Percentiles rank a stretch among this genome's conserved stretches.
Conservation (phyloP, 257 asterid genomes). For the Parsonsia alboflavescens region DNA sequence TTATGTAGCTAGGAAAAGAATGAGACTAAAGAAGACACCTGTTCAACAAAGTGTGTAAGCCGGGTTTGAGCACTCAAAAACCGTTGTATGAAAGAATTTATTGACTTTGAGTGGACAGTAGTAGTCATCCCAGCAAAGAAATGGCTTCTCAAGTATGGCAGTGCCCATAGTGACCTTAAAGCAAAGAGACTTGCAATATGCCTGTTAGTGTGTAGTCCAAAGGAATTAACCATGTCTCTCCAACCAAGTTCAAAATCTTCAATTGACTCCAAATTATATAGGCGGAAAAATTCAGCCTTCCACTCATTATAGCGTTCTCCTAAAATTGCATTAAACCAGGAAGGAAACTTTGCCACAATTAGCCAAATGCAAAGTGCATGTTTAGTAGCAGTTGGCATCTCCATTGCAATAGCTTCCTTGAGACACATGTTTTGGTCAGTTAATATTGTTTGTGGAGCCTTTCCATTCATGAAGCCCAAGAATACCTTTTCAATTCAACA, state of each 20-base stretch:
- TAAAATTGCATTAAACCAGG: constrained; percentile 93
- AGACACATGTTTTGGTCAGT: constrained; percentile 93
- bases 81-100: constrained; percentile 89
- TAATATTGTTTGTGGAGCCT: constrained; percentile 86
- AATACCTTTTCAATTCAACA: constrained; percentile 51
- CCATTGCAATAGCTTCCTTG: constrained; percentile 85
- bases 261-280: constrained; percentile 67
- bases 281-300: constrained; percentile 86
- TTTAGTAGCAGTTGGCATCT: constrained; percentile 75
- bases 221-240: constrained; percentile 86
- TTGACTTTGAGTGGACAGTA: constrained; percentile 73
- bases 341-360: constrained; percentile 83
- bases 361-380: constrained; percentile 98
- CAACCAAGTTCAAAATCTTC: constrained; percentile 94
- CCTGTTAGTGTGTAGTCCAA: constrained; percentile 82
- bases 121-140: constrained; percentile 91
- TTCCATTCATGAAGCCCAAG: constrained; percentile 83
- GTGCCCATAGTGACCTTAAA: constrained; percentile 76
- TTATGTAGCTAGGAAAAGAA: neutral
- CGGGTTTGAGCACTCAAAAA: constrained; percentile 94
- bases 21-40: constrained; percentile 43
- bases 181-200: constrained; percentile 76
- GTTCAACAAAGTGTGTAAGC: constrained; percentile 92
- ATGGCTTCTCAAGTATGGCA: constrained; percentile 92
- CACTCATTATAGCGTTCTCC: constrained; percentile 94